Evolutionary conservation across 2,329 filamentous ascomycete genomes (phyloP), one percentile per base, ranked within the genome.

Genomic region (Penicillium sp.): DNA sequence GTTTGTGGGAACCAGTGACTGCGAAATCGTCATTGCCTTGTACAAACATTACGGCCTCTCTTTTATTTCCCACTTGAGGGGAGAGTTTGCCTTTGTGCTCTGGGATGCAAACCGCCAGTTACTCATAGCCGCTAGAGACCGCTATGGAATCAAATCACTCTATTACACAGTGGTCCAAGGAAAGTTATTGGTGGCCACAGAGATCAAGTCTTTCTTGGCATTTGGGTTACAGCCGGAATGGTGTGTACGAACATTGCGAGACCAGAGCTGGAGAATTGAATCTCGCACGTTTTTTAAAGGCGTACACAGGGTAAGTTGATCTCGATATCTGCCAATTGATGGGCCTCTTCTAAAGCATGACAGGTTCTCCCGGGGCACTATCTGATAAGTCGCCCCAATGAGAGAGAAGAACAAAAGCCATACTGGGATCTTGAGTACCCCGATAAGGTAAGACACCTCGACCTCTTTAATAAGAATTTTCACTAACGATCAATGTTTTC

Each of bases 61-160:
- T 1, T 78, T 80, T 48, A 56, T 79, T 6, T 65, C 72, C 6
- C 73, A 80, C 52, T 68, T 84, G 4, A 73, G 81, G 6, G 82
- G 82, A 21, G 82, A 85, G 60, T 84, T 84, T 58, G 74, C 81
- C 1, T 71, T 83, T 16, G 76, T 80, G 13, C 61, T 84, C 1
- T 82, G 38, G 38, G 38, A 78, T 52, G 81, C 85, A 57, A 73
- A 74, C 15, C 67, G 71, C 15, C 63, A 67, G 9, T 23, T 39
- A 21, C 38, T 83, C 39, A 65, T 84, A 37, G 80, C 77, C 0
- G 80, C 72, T 1, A 68, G 81, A 18, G 82, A 85, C 62, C 75
- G 82, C 0, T 84, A 78, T 63, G 82, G 82, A 4, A 80, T 85
- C 61, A 85, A 85, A 64, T 81, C 82, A 3, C 71, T 85, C 18